These are phyloP conservation scores for Amauroascus verrucosus DNA, from an alignment of 2,329 filamentous ascomycete genomes.

Conservation along the genomic window DNA sequence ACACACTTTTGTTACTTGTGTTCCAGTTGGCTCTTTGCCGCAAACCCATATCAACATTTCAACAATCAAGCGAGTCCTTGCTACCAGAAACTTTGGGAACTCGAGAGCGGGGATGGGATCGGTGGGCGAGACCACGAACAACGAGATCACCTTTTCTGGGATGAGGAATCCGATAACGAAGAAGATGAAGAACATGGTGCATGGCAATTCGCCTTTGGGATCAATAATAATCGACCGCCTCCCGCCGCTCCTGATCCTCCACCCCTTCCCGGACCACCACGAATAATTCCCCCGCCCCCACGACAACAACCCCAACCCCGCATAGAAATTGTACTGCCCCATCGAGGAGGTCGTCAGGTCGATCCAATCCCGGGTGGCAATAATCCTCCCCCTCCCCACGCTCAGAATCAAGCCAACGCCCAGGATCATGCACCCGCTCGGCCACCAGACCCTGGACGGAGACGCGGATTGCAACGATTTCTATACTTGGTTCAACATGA, in stretches of 20 bases:
- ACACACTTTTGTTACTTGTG: conserved; percentile 96
- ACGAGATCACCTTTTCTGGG: background rate
- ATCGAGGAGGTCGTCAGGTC: background rate
- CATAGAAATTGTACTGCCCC: conserved; percentile 13
- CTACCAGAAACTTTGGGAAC: conserved; percentile 80
- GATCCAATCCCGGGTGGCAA: background rate
- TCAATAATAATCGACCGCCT: conserved; percentile 24
- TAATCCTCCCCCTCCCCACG: background rate
- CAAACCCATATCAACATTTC: conserved; percentile 82
- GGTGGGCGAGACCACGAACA: conserved; percentile 21
- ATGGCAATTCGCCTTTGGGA: conserved; percentile 18
- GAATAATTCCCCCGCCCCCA: conserved; percentile 9
- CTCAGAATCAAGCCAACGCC: background rate
- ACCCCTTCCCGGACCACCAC: conserved; percentile 25
- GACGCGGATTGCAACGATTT: conserved; percentile 41
- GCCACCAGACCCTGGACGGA: background rate
- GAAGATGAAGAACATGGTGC: conserved; percentile 15
- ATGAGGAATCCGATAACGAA: conserved; percentile 18
- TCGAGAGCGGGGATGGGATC: conserved; percentile 64
- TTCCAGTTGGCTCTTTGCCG: conserved; percentile 68
- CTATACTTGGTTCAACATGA: conserved; percentile 44
- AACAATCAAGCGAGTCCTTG: conserved; percentile 62
- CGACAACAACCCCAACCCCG: conserved; percentile 14
- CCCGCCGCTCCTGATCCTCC: conserved; percentile 34
- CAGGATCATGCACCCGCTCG: background rate